Evolutionary conservation across 192 early-diverging fungal genomes (phyloP), one percentile per base, ranked within the genome.

Genomic region (Backusella luteola): DNA sequence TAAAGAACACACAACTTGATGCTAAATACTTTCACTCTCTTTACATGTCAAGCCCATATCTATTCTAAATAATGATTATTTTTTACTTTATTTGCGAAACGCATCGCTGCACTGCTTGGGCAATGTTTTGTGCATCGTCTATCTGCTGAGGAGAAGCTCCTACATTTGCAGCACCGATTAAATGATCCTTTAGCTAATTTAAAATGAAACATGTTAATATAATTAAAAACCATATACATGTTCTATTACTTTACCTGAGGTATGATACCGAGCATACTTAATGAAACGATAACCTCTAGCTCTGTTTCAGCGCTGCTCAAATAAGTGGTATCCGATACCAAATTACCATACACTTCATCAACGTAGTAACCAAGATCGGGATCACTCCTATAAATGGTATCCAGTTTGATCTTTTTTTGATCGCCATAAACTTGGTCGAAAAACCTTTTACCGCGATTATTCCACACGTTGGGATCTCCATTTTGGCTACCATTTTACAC

Each of bases 331-430:
- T 78, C 72, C 0, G 77, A 73, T 17, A 78, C 19, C 5, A 78
- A 21, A 17, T 72, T 73, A 17, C 77, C 77, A 46, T 78, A 78
- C 15, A 67, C 66, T n/a, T 78, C 71, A 42, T 74, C 41, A 17
- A 68, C 59, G 6, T 36, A 71, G 12, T 29, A 67, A 19, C 63
- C 49, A 21, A 49, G 44, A 12, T 49, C 14, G 2, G 76, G 41
- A 15, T 21, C 23, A 15, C 29, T 4, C 21, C 9, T 63, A 29
- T 63, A 63, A 12, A 63, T 23, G 9, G 23, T 12, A 29, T 63
- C 56, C 11, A 63, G 11, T 29, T 63, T 63, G 56, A 12, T 8
- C 11, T 63, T 9, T 12, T 14, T 14, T 63, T 63, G 56, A 63
- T 63, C 56, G 4, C 56, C 56, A 29, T 63, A 63, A 26, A 63